phyloP scores from a whole-genome alignment of 345 rosid species.

The Gossypium ekmanianum region DNA sequence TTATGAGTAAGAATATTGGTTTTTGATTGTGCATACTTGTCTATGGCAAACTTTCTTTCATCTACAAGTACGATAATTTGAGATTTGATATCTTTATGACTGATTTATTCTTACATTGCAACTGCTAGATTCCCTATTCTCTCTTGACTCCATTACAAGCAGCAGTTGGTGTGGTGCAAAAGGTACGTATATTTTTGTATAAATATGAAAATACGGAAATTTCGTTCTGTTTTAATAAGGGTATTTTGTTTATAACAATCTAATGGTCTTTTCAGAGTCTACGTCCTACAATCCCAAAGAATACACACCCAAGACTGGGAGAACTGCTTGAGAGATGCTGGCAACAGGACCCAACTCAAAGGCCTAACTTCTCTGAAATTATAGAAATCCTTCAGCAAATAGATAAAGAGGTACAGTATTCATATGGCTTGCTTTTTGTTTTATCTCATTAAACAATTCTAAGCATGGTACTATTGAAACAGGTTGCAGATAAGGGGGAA shows the following conservation, averaged over 20 bases:
- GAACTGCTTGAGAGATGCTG: constrained; percentile 91
- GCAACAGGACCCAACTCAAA: constrained; percentile 72
- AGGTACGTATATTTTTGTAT: constrained; percentile 37
- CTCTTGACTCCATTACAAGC: constrained; percentile 83
- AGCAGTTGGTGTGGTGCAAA: constrained; percentile 91
- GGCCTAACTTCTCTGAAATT: constrained; percentile 77
- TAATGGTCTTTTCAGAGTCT: constrained; percentile 39
- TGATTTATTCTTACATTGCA: constrained; percentile 14
- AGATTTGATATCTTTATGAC: not conserved
- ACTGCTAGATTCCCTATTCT: constrained; percentile 71
- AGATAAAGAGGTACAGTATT: constrained; percentile 53
- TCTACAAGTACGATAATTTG: not conserved
- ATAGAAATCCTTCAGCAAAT: constrained; percentile 58
- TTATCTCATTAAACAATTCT: constrained; percentile 10
- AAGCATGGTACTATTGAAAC: constrained; percentile 19
- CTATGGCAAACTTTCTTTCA: not conserved
- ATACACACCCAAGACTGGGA: constrained; percentile 60
- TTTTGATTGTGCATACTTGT: constrained; percentile 13
- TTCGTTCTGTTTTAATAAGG: not conserved
- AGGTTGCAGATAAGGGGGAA: constrained; percentile 57
- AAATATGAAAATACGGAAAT: constrained; percentile 13
- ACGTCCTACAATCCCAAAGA: constrained; percentile 79
- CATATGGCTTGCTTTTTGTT: constrained; percentile 10
- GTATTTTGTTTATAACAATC: not conserved
- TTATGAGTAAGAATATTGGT: not conserved